Evolutionary conservation across 2,329 filamentous ascomycete species (phyloP).

Genomic region (Stemphylium beticola): DNA sequence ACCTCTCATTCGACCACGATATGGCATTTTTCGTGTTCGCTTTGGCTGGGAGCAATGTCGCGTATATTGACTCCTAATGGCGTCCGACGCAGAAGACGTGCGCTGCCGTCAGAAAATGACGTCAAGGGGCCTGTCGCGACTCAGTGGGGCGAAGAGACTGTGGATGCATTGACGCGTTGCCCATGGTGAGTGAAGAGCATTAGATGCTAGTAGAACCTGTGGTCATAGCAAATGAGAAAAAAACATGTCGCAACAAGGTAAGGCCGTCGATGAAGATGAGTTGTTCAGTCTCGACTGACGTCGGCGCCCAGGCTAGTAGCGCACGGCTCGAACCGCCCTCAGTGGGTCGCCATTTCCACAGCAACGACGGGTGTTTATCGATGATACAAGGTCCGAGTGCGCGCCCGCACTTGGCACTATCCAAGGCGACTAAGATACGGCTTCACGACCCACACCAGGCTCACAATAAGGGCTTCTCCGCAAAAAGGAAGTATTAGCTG

Average conservation of each 20-base stretch:
- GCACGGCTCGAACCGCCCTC: conserved; percentile 19
- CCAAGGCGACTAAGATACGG: conserved; percentile 18
- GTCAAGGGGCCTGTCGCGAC: background rate
- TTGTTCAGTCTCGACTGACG: conserved; percentile 4
- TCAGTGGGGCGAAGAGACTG: background rate
- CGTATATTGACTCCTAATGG: background rate
- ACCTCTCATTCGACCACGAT: background rate
- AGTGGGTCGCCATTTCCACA: conserved; percentile 17
- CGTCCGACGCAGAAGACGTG: background rate
- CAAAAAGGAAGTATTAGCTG: conserved; percentile 36
- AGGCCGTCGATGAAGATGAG: conserved; percentile 13
- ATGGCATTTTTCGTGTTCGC: background rate
- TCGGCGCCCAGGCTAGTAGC: conserved; percentile 13
- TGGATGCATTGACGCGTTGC: conserved; percentile 6
- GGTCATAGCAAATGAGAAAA: conserved; percentile 1
- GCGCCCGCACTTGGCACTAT: conserved; percentile 11
- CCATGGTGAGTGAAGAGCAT: conserved; percentile 3
- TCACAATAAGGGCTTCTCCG: conserved; percentile 35
- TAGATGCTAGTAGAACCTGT: background rate
- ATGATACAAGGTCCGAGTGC: conserved; percentile 15
- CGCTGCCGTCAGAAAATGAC: conserved; percentile 2
- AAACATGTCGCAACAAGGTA: conserved; percentile 9
- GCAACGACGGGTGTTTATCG: conserved; percentile 29
- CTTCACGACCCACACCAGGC: conserved; percentile 33
- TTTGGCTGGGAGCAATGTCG: background rate